Evolutionary conservation across 2,329 filamentous ascomycete species (phyloP), one percentile per base, ranked within the genome.

Genomic region (Cadophora luteo-olivacea): DNA sequence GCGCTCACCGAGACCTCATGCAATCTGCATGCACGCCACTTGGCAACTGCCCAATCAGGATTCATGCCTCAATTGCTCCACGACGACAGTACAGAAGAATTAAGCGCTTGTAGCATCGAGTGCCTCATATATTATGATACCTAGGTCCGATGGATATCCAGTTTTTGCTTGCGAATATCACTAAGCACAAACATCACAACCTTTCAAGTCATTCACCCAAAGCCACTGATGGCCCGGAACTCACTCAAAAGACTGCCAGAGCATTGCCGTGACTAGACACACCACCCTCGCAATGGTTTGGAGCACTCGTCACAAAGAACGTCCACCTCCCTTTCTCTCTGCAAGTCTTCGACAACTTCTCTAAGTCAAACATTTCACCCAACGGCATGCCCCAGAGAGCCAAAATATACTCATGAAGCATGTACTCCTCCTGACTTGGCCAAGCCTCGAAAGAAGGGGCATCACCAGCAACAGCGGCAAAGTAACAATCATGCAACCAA

Each of bases 211-310:
- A 29, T 29, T n/a, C n/a, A n/a, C n/a, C n/a, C n/a, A n/a, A n/a
- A n/a, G n/a, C n/a, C n/a, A n/a, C n/a, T n/a, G n/a, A n/a, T n/a
- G n/a, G n/a, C n/a, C n/a, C n/a, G 36, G 36, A 14, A 11, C 33
- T 14, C 4, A n/a, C 48, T 64, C 41, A 66, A 33, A 77, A 76
- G 45, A 86, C 80, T 2, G 84, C 84, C 12, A 85, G 54, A 1
- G 84, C 82, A 69, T 84, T 85, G 41, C 83, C 82, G 29, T 84
- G 84, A 33, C 81, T 84, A 1, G 79, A 82, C 1, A 86, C 78
- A 1, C 84, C 75, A 2, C 87, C 85, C 6, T 84, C 84, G 55
- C 87, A 84, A 60, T 77, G 69, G 48, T 66, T 71, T 2, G 76
- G 76, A 12, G 74, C 68, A 68, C 74, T 77, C 1, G 74, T 76